phyloP scores from a whole-genome alignment of 768 basidiomycete species.

The Coprinopsis cinerea region DNA sequence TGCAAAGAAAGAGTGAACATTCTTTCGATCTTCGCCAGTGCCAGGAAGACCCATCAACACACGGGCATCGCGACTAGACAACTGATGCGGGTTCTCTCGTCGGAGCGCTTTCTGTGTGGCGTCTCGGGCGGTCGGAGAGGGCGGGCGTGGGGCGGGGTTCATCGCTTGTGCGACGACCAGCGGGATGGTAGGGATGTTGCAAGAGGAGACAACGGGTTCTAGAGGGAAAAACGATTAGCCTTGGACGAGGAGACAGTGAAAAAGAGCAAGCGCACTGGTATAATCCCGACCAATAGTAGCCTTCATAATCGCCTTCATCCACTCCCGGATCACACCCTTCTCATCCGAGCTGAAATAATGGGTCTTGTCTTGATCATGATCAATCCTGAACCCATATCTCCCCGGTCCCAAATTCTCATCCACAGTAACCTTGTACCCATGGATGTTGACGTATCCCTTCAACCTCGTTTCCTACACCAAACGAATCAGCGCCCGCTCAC shows the following conservation, averaged over 20 bases:
- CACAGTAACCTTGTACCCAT: conserved; percentile 87
- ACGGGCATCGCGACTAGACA: conserved; percentile 75
- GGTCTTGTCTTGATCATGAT: conserved; percentile 80
- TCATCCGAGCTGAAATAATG: conserved; percentile 94
- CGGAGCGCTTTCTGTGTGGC: conserved; percentile 85
- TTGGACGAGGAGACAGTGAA: not conserved
- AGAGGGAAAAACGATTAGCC: conserved; percentile 14
- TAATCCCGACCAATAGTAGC: conserved; percentile 95
- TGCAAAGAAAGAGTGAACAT: conserved; percentile 53
- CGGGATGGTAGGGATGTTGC: conserved; percentile 95
- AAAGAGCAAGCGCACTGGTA: conserved; percentile 48
- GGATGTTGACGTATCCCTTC: conserved; percentile 92
- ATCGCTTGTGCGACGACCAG: conserved; percentile 92
- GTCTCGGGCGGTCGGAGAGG: conserved; percentile 81
- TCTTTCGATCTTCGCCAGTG: conserved; percentile 33
- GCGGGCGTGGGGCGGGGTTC: conserved; percentile 93
- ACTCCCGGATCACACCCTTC: conserved; percentile 78
- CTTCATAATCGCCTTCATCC: conserved; percentile 99
- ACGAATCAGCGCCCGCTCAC: not conserved
- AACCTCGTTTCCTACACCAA: conserved; percentile 76
- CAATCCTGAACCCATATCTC: conserved; percentile 90
- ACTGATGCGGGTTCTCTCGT: conserved; percentile 77
- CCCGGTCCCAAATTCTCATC: conserved; percentile 92
- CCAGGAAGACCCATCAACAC: conserved; percentile 60
- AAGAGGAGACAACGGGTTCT: conserved; percentile 95